Evolutionary conservation across 768 basidiomycete genomes (phyloP), one percentile per base, ranked within the genome.

Genomic region (Boletus speciosus): DNA sequence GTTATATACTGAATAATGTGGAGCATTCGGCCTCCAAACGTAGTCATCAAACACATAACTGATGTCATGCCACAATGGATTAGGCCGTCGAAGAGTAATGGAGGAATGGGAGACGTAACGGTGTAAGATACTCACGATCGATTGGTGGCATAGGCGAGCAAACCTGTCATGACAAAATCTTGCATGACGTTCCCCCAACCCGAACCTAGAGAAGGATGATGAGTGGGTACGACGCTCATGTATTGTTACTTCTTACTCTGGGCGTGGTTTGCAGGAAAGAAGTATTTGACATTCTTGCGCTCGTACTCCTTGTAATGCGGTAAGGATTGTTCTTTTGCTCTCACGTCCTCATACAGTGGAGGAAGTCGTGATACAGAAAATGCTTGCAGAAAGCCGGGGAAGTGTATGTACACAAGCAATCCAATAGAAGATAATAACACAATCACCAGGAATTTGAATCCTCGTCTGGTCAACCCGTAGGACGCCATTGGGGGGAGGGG

Each of bases 201-300:
- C 6, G 66, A 67, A 41, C 68, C 75, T 76, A 45, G 16, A 50
- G 31, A 35, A 19, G 11, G 10, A 34, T 16, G 19, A n/a, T 36
- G 23, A 55, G 32, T 29, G n/a, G 10, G 48, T 15, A 32, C 8
- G 32, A 7, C 10, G 14, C 5, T 25, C 12, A 8, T 25, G 37
- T 8, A n/a, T 21, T 11, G 10, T 11, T 32, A 27, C 15, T 25
- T 25, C 74, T 55, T 44, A 76, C 79, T 65, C 49, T 67, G 64
- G 0, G 65, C 74, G 59, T 82, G 79, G 52, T 80, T 81, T 4
- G 77, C 74, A 31, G 78, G 62, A 61, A 73, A 79, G 9, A 84
- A 61, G 56, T 77, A 83, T 53, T 72, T 75, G 15, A 71, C 63
- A 21, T 64, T 54, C 19, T 71, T 74, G 37, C 8, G 46, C 19